A percentile compares a stretch with the other conserved stretches of the same genome.
These are phyloP conservation scores for Dissophora ornata DNA, from an alignment of 192 early-diverging fungal genomes.

Conservation along the genomic window DNA sequence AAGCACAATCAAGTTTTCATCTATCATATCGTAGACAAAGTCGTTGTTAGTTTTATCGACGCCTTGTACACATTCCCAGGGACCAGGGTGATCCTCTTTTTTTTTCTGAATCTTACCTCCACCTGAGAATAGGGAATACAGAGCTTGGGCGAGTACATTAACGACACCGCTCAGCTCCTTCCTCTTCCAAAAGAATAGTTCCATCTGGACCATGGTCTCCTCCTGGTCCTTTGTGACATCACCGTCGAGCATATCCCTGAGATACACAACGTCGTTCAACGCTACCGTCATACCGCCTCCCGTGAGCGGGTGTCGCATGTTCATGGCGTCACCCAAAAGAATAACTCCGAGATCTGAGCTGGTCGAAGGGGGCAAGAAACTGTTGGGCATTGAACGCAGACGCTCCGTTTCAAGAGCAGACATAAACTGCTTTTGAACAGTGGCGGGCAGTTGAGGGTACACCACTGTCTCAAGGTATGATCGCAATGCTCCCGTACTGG, in stretches of 20 bases:
- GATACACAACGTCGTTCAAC: conserved; percentile 88
- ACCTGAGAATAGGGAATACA: conserved; percentile 89
- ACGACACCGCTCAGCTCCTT: conserved; percentile 79
- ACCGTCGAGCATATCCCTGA: conserved; percentile 69
- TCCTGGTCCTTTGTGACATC: conserved; percentile 60
- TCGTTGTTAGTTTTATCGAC: too few relatives aligned
- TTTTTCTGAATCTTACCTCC: conserved; percentile 63
- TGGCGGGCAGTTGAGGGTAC: conserved; percentile 76
- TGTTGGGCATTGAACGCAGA: conserved; percentile 90
- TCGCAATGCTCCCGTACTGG: conserved; percentile 68
- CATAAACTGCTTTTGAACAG: conserved; percentile 68
- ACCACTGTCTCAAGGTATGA: conserved; percentile 72
- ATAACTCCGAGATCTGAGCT: conserved; percentile 82
- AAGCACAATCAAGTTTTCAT: conserved; percentile 77
- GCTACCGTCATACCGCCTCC: conserved; percentile 99
- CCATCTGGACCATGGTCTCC: conserved; percentile 67
- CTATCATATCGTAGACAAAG: too few relatives aligned
- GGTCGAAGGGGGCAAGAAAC: conserved; percentile 85
- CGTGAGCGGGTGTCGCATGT: conserved; percentile 95
- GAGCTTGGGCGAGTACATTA: conserved; percentile 93
- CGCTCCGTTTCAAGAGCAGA: conserved; percentile 76
- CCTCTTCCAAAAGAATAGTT: conserved; percentile 77
- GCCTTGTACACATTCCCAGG: too few relatives aligned
- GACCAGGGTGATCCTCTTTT: too few relatives aligned
- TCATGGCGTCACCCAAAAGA: conserved; percentile 94